Conservation (phyloP, 2,329 filamentous ascomycete species). For the Neonectria hederae region DNA sequence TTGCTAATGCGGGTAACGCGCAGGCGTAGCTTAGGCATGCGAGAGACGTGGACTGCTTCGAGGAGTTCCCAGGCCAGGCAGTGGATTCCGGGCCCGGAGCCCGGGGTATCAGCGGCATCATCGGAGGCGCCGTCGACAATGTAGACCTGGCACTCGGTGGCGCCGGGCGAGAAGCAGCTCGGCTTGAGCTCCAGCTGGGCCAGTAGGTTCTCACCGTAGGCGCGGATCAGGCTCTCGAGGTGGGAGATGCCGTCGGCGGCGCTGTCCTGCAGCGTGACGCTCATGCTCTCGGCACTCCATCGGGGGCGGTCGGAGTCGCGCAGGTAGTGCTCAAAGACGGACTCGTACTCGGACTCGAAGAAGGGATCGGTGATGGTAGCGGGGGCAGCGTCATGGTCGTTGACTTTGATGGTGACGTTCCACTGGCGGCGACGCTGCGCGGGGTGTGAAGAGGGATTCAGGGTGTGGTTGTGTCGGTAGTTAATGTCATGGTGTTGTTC, state of each 20-base stretch:
- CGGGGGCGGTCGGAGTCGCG: slow-evolving; percentile 18
- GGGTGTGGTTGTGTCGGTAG: not conserved
- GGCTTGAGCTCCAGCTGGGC: not conserved
- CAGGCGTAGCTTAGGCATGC: slow-evolving; percentile 9
- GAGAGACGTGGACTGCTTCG: slow-evolving; percentile 2
- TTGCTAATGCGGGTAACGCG: slow-evolving; percentile 17
- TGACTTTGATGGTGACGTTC: slow-evolving; percentile 15
- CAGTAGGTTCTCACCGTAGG: not conserved
- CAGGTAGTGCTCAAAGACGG: slow-evolving; percentile 22
- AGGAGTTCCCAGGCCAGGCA: slow-evolving; percentile 21
- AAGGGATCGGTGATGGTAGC: slow-evolving; percentile 17
- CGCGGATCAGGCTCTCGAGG: slow-evolving; percentile 8
- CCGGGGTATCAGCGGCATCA: not conserved
- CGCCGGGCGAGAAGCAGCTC: not conserved
- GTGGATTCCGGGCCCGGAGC: slow-evolving; percentile 14
- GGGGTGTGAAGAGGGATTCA: not conserved
- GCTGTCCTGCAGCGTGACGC: slow-evolving; percentile 10
- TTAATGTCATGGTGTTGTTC: not conserved
- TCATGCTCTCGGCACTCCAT: slow-evolving; percentile 22
- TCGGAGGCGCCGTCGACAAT: slow-evolving; percentile 4
- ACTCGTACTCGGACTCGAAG: slow-evolving; percentile 11
- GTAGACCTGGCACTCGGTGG: slow-evolving; percentile 17
- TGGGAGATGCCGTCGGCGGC: not conserved
- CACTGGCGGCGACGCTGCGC: not conserved
- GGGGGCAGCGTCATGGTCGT: not conserved